A percentile compares a stretch with the other conserved stretches of the same genome.
Evolutionary conservation across 108 stramenopile genomes (phyloP).

Genomic region (Chaetoceros tenuissimus): DNA sequence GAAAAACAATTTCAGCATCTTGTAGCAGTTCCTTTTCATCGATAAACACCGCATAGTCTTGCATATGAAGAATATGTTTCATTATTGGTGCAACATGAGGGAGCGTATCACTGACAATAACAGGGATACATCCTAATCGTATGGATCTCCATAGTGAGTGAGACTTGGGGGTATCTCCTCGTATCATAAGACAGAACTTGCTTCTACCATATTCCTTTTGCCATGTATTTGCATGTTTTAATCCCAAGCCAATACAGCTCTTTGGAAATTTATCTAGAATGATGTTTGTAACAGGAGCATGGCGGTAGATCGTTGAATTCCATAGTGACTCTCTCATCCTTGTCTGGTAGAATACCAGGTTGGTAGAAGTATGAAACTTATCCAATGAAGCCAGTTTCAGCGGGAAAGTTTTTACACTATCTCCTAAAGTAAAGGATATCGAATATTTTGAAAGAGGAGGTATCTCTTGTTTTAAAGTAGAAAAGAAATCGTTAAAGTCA

Average conservation of each 20-base stretch:
- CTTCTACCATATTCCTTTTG: constrained; percentile 10
- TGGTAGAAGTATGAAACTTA: constrained; percentile 6
- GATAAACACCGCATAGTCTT: constrained; percentile 23
- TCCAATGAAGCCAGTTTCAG: constrained; percentile 3
- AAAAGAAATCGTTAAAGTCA: background rate
- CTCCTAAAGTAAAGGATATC: constrained; percentile 3
- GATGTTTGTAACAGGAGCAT: constrained; percentile 7
- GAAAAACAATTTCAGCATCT: constrained; percentile 10
- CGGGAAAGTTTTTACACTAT: background rate
- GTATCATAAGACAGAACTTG: constrained; percentile 30
- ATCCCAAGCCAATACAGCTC: constrained; percentile 9
- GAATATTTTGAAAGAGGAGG: background rate
- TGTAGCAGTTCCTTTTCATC: constrained; percentile 16
- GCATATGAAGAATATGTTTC: constrained; percentile 5
- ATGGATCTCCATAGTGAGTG: constrained; percentile 12
- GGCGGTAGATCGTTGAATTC: constrained; percentile 29
- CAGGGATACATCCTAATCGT: constrained; percentile 31
- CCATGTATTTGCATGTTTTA: constrained; percentile 10
- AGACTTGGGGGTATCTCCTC: constrained; percentile 27
- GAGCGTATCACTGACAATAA: constrained; percentile 22
- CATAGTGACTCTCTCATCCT: constrained; percentile 5
- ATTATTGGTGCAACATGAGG: constrained; percentile 14
- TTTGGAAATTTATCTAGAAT: background rate
- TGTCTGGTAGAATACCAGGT: constrained; percentile 18
- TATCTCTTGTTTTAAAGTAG: constrained; percentile 4